phyloP scores from a whole-genome alignment of 1,139 yeast species.

The Yamadazyma conglobata region DNA sequence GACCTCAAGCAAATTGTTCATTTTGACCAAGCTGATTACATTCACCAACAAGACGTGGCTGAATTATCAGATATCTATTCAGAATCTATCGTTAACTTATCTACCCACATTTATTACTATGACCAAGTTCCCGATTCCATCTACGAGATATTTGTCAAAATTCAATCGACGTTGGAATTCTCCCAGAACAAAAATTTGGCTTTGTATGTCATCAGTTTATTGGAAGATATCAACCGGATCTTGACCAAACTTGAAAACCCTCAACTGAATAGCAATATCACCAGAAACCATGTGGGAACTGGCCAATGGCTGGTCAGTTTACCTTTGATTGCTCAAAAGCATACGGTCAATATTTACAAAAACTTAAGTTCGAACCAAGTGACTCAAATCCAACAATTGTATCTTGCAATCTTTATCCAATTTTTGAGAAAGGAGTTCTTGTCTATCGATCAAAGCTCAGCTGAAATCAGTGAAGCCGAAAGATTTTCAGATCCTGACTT shows the following conservation, averaged over 20 bases:
- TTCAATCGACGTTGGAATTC: constrained; percentile 31
- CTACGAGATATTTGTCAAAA: constrained; percentile 47
- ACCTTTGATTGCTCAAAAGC: constrained; percentile 30
- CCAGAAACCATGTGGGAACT: constrained; percentile 39
- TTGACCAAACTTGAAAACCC: constrained; percentile 29
- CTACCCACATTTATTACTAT: constrained; percentile 71
- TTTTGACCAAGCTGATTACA: constrained; percentile 18
- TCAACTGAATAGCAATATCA: constrained; percentile 26
- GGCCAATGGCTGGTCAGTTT: constrained; percentile 45
- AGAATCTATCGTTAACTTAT: constrained; percentile 56
- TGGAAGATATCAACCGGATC: constrained; percentile 32
- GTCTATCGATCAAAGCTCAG: constrained; percentile 4
- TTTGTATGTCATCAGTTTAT: constrained; percentile 26
- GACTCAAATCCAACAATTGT: constrained; percentile 29
- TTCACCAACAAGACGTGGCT: constrained; percentile 21
- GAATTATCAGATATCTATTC: constrained; percentile 33
- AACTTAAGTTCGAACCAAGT: constrained; percentile 24
- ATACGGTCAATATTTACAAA: constrained; percentile 8
- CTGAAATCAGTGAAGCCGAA: constrained; percentile 11
- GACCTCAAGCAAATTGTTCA: constrained; percentile 53
- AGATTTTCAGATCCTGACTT: constrained; percentile 33
- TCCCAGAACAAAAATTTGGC: constrained; percentile 18
- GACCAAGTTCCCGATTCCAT: constrained; percentile 80
- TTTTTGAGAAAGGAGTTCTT: constrained; percentile 34
- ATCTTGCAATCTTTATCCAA: constrained; percentile 30